Conservation (phyloP, 176 grass and related monocot genomes). For the Bothriochloa decipiens region DNA sequence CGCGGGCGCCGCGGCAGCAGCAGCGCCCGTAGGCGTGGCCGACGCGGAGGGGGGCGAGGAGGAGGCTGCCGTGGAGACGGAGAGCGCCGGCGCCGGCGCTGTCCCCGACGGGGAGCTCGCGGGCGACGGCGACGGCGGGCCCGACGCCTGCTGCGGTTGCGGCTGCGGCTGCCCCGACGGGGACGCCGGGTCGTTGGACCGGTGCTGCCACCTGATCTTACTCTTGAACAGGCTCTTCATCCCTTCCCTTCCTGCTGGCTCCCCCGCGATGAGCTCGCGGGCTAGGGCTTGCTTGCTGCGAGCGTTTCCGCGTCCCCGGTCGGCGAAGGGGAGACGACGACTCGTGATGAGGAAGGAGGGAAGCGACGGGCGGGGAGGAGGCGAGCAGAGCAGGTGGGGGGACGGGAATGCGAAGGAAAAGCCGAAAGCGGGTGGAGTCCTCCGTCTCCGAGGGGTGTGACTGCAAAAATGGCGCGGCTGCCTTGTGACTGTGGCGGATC, state of each 20-base stretch:
- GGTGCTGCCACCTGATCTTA: constrained; percentile 88
- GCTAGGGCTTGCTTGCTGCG: background rate
- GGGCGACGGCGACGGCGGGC: constrained; percentile 42
- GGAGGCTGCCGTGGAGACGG: constrained; percentile 42
- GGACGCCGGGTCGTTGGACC: constrained; percentile 73
- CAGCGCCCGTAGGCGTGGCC: constrained; percentile 16
- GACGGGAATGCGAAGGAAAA: background rate
- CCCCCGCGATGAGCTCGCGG: background rate
- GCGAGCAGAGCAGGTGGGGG: background rate
- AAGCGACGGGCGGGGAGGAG: background rate
- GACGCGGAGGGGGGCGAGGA: constrained; percentile 49
- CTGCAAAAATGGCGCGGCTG: constrained; percentile 38
- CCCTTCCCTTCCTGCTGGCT: background rate
- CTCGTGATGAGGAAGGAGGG: constrained; percentile 11
- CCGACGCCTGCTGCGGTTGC: constrained; percentile 11
- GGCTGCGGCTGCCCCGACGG: background rate
- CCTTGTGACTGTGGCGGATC: background rate
- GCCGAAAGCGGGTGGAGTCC: constrained; percentile 13
- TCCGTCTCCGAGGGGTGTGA: constrained; percentile 38
- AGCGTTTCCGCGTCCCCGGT: background rate
- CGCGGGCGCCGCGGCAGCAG: background rate
- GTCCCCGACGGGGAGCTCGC: constrained; percentile 51
- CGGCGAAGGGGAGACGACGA: constrained; percentile 18
- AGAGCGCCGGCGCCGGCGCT: constrained; percentile 29
- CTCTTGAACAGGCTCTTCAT: constrained; percentile 99